Evolutionary conservation across 78 protist genomes (phyloP).

Genomic region (Protostelium mycophagum): DNA sequence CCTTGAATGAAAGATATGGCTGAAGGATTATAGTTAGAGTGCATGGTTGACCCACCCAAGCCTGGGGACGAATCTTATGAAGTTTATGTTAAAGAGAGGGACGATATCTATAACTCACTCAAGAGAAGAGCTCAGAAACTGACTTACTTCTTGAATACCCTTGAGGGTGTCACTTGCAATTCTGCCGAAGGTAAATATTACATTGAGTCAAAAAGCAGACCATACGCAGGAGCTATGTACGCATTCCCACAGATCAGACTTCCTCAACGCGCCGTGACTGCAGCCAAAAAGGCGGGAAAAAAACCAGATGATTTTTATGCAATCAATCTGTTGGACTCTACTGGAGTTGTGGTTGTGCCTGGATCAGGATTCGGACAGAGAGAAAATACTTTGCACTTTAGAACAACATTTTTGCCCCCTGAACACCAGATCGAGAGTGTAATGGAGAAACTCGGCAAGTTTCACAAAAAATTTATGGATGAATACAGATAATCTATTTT

Average conservation of each 20-base stretch:
- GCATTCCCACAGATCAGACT: slow-evolving; percentile 93
- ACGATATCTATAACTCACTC: slow-evolving; percentile 58
- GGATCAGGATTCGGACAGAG: slow-evolving; percentile 97
- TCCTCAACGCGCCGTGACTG: slow-evolving; percentile 85
- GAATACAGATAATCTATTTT: slow-evolving; percentile 50
- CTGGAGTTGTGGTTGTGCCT: slow-evolving; percentile 97
- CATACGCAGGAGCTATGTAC: slow-evolving; percentile 91
- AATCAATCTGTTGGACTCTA: slow-evolving; percentile 79
- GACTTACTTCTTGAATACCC: slow-evolving; percentile 55
- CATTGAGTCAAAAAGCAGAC: not conserved
- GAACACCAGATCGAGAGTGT: slow-evolving; percentile 90
- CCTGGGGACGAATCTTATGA: slow-evolving; percentile 80
- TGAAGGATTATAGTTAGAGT: slow-evolving; percentile 11
- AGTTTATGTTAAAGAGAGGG: slow-evolving; percentile 72
- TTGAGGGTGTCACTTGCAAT: slow-evolving; percentile 84
- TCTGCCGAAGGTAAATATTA: slow-evolving; percentile 52
- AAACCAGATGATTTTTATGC: slow-evolving; percentile 92
- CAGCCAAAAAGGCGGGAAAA: slow-evolving; percentile 65
- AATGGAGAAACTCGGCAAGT: slow-evolving; percentile 41
- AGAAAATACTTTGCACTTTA: slow-evolving; percentile 95
- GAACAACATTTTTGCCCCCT: slow-evolving; percentile 97
- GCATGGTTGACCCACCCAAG: slow-evolving; percentile 92
- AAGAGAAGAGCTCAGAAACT: slow-evolving; percentile 64
- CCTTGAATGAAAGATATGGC: not conserved
- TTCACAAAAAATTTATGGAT: slow-evolving; percentile 77